A percentile compares a stretch with the other conserved stretches of the same genome.
Conservation (phyloP, 2,329 filamentous ascomycete species). For the Fusarium succisae region DNA sequence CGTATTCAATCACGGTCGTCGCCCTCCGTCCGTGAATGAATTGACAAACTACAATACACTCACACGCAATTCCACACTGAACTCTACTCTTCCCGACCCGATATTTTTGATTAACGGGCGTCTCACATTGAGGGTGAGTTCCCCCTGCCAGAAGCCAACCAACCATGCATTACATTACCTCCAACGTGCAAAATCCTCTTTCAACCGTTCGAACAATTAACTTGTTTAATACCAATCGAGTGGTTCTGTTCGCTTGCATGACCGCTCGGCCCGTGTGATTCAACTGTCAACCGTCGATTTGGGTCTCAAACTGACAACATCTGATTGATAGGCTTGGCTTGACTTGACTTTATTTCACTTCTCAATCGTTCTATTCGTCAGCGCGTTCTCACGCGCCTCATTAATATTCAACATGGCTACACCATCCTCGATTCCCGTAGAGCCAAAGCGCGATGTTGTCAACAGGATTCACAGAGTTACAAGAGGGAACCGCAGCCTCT, state of each 20-base stretch:
- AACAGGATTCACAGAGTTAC: conserved; percentile 65
- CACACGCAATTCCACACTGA: not conserved
- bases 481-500: conserved; percentile 78
- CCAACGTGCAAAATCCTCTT: conserved; percentile 13
- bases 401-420: conserved; percentile 47
- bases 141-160: not conserved
- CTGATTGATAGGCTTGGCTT: conserved; percentile 17
- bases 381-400: conserved; percentile 8
- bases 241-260: conserved; percentile 17
- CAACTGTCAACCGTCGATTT: conserved; percentile 2
- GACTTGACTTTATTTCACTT: not conserved
- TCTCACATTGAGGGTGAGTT: conserved; percentile 38
- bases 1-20: conserved; percentile 19
- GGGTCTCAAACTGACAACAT: conserved; percentile 15
- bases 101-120: conserved; percentile 20
- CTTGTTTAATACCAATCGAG: conserved; percentile 9
- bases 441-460: conserved; percentile 47
- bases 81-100: not conserved
- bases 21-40: conserved; percentile 24
- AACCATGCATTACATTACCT: not conserved
- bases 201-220: conserved; percentile 1
- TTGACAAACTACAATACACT: conserved; percentile 7
- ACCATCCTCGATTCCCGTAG: conserved; percentile 42
- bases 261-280: not conserved
- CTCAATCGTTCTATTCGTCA: conserved; percentile 15